Percentiles rank a stretch among this genome's conserved stretches.
phyloP scores from a whole-genome alignment of 257 asterid genomes.

The Pogostemon cablin region DNA sequence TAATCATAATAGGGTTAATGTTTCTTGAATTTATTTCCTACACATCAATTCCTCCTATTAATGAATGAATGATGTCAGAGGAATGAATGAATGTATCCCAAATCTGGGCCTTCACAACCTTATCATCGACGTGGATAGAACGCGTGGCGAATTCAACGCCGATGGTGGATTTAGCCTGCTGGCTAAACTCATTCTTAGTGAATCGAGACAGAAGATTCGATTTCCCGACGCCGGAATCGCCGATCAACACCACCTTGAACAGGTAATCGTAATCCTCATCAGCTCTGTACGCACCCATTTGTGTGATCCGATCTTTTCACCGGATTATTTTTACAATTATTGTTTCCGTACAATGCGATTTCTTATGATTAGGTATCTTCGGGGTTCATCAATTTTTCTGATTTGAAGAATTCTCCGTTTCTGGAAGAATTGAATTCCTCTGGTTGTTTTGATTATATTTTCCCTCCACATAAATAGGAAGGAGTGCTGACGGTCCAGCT shows the following conservation, averaged over 20 bases:
- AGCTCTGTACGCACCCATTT: constrained; percentile 71
- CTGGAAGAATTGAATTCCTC: background rate
- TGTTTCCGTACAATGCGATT: too few species aligned
- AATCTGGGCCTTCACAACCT: constrained; percentile 83
- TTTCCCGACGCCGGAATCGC: constrained; percentile 89
- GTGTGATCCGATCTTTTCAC: background rate
- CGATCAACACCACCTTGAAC: constrained; percentile 78
- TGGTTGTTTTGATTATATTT: constrained; percentile 34
- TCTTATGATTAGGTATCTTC: too few species aligned
- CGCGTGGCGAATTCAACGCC: constrained; percentile 90
- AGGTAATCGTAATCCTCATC: constrained; percentile 89
- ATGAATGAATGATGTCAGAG: too few species aligned
- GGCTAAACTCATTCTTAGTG: constrained; percentile 78
- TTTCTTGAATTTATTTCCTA: too few species aligned
- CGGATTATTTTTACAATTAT: background rate
- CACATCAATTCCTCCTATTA: too few species aligned
- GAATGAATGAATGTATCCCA: too few species aligned
- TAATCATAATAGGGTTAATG: too few species aligned
- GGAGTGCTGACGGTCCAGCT: constrained; percentile 25
- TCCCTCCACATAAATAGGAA: constrained; percentile 44
- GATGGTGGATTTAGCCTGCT: constrained; percentile 76
- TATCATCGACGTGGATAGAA: constrained; percentile 70
- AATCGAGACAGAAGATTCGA: constrained; percentile 76
- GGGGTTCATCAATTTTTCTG: constrained; percentile 18
- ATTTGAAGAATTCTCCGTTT: constrained; percentile 1